Base-by-base conservation (phyloP, 768 basidiomycete species). In the Termitomyces titanicus region DNA sequence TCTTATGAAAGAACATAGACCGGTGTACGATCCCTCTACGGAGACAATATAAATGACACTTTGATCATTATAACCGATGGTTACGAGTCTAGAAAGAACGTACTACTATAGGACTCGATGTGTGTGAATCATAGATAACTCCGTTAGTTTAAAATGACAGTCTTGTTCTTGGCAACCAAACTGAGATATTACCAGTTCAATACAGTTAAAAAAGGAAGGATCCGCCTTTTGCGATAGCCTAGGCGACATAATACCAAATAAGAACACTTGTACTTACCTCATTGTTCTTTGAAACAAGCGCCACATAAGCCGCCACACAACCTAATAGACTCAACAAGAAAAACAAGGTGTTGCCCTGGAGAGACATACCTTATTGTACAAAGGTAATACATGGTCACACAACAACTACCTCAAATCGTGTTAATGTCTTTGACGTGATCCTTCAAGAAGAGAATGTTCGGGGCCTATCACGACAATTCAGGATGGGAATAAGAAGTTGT, bases 241-340 rank as follows among this genome's bases (percentile, higher is more conserved):
- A 47, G 46, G 24, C 35, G 25, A 25, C 48, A 37, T 27, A 20
- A 17, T 27, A 22, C 37, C 24, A 25, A 38, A 37, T 10, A 34
- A 24, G 2, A 37, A 17, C 24, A 17, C 47, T 49, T 49, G 48
- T 49, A 49, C 24, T 49, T 18, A 37, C 35, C 35, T 27, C 35
- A 49, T 49, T 49, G 48, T 49, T 18, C 8, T n/a, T 37, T 49
- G 48, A 49, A 49, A 49, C 48, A 49, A 49, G 47, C 47, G 47
- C 47, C 47, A 48, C 47, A 15, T 37, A 49, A n/a, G 48, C 6
- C 47, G 48, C 48, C 48, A 49, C 48, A 38, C 35, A 49, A 34
- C 48, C 48, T 4, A 27, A 13, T 4, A 27, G 12, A 13, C 15
- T 18, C 22, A 17, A 25, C 34, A 35, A 49, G 11, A 18, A 12